These are phyloP conservation scores for Penicillium sp. DNA, from an alignment of 2,329 filamentous ascomycete species.

Conservation along the genomic window DNA sequence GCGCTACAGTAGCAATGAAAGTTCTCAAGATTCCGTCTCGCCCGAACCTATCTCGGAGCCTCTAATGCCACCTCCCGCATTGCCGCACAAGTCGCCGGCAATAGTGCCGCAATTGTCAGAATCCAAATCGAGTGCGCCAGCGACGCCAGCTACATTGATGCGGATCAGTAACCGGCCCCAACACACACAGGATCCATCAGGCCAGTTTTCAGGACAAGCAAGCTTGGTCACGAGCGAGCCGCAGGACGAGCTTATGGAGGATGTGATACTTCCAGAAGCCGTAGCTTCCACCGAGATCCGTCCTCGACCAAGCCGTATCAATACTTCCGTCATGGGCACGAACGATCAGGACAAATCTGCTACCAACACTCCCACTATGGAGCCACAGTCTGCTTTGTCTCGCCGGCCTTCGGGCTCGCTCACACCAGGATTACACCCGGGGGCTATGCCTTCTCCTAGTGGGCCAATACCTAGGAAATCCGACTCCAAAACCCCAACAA, in stretches of 20 bases:
- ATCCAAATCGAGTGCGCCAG: slow-evolving; percentile 53
- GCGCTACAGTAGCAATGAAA: slow-evolving; percentile 39
- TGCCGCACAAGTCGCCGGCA: slow-evolving; percentile 42
- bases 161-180: slow-evolving; percentile 55
- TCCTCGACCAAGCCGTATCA: slow-evolving; percentile 48
- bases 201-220: slow-evolving; percentile 31
- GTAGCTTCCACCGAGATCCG: slow-evolving; percentile 43
- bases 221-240: slow-evolving; percentile 38
- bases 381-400: slow-evolving; percentile 33
- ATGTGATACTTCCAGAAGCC: slow-evolving; percentile 71
- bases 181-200: slow-evolving; percentile 35
- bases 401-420: slow-evolving; percentile 32
- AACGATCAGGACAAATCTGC: slow-evolving; percentile 49
- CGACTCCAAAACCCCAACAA: slow-evolving; percentile 47
- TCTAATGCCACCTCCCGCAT: slow-evolving; percentile 47
- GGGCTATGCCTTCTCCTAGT: slow-evolving; percentile 51
- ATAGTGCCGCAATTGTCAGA: slow-evolving; percentile 30
- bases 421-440: slow-evolving; percentile 52
- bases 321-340: slow-evolving; percentile 47
- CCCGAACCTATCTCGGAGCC: slow-evolving; percentile 49
- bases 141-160: slow-evolving; percentile 87
- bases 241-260: slow-evolving; percentile 58
- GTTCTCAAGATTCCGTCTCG: slow-evolving; percentile 47
- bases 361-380: slow-evolving; percentile 54
- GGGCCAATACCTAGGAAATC: slow-evolving; percentile 38